A percentile compares a stretch with the other conserved stretches of the same genome.
phyloP scores from a whole-genome alignment of 371 early-diverging fungal genomes.

The Syncephalis plumigaleata region DNA sequence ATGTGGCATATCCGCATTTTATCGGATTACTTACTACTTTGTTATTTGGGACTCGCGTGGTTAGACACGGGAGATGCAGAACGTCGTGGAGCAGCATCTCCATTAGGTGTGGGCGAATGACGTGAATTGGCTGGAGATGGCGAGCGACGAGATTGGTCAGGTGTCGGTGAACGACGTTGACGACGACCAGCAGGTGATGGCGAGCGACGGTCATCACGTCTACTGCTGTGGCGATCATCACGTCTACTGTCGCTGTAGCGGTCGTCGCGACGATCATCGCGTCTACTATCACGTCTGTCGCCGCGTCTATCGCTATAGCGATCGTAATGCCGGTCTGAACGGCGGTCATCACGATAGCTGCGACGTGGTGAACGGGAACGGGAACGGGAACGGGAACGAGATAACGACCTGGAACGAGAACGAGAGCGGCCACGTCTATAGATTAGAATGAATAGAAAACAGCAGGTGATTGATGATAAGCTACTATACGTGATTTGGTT shows the following conservation, averaged over 20 bases:
- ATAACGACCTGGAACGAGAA: neutral
- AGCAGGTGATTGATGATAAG: neutral
- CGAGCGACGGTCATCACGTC: slow-evolving; percentile 1
- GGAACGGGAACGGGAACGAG: slow-evolving; percentile 1
- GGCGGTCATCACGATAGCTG: no score
- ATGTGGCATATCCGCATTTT: no score
- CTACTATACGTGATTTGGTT: neutral
- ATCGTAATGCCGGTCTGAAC: no score
- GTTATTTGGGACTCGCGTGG: no score
- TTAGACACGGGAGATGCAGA: no score
- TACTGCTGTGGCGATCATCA: neutral
- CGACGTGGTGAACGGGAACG: neutral
- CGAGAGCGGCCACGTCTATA: neutral
- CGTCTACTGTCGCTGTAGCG: neutral
- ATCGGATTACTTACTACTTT: no score
- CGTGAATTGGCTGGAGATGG: no score
- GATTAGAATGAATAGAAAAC: neutral
- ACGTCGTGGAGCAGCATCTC: neutral
- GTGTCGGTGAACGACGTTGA: neutral
- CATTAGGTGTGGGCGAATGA: neutral
- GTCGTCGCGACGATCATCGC: neutral
- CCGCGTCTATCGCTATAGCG: neutral
- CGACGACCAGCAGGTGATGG: neutral
- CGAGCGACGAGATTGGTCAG: neutral
- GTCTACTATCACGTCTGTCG: neutral